Evolutionary conservation across 1,139 yeast genomes (phyloP), one percentile per base, ranked within the genome.

Genomic region (Nakaseomyces glabratus): DNA sequence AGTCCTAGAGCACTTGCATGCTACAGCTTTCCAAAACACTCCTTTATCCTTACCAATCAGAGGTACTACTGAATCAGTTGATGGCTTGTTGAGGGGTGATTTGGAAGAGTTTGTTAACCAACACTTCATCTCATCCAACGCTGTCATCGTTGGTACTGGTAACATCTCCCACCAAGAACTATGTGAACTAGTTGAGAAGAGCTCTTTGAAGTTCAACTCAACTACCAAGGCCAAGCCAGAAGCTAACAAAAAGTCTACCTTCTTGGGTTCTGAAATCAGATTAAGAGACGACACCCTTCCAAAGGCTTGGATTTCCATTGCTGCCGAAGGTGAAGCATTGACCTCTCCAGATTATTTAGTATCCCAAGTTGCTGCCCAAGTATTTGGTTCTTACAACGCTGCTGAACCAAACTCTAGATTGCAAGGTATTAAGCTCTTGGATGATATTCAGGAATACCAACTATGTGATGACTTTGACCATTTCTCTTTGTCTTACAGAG

Each of bases 281-380:
- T 66, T 80, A 68, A 79, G 93, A 75, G 93, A 82, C 57, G 93
- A 82, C 62, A 81, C 86, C 49, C 60, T 78, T 59, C 84, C 88
- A 58, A 73, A 75, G 60, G 90, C 90, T 41, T 78, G 79, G 69
- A 68, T 80, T 49, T 64, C 86, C 40, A 67, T 82, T 49, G 85
- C 84, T 41, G 88, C 70, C 41, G 69, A 73, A 54, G 85, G 85
- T 65, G 88, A 79, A 62, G 66, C 77, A 33, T 43, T 69, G 33
- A 56, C 55, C 44, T 75, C 88, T 38, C 76, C 80, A 47, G 71
- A 78, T 52, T 78, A 68, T 65, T 71, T 70, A 61, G 71, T 73
- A 42, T 77, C 88, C 45, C 64, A 77, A 63, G 85, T 81, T 48
- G 90, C 85, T 38, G 70, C 88, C 44, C 71, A 74, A 51, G 66